Evolutionary conservation across 2,329 filamentous ascomycete genomes (phyloP), one percentile per base, ranked within the genome.

Genomic region (Paraphaeosphaeria minitans): DNA sequence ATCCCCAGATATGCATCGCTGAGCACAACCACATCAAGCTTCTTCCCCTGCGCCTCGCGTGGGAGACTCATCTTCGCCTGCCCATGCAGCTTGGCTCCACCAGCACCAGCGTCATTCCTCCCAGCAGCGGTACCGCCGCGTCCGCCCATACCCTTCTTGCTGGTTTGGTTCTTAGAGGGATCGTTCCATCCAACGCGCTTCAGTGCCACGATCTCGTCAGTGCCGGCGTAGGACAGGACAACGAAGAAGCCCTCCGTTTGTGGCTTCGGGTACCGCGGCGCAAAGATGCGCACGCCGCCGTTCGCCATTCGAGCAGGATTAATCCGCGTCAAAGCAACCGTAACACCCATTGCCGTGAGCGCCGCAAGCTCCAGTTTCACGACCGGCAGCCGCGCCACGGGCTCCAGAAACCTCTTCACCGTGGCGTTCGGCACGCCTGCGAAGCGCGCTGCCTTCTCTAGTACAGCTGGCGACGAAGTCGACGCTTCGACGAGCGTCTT

Each of bases 211-310:
- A 98, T 83, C 66, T 97, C 92, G 59, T 94, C 92, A 7, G 79
- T 84, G 0, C 80, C 80, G 2, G 85, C 70, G 66, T 90, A 87
- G 7, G 87, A 89, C 0, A 96, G 84, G 22, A 98, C 73, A 14
- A 95, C 86, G 76, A 99, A 98, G 85, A 89, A 98, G 0, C 93
- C 93, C 72, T 99, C 95, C 0, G 88, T 95, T 77, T 99, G 95
- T 16, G 93, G 88, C 78, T 99, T 99, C 1, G 94, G 94, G 78
- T 96, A 98, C 22, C 86, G 85, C 2, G 96, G 94, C 0, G 95
- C 92, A 68, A 89, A 97, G 72, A 97, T 90, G 60, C 89, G 86
- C 50, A 86, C 88, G 1, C 93, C 90, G 0, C 65, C 65, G 10
- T 66, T 62, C 4, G 67, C 66, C 12, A 62, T 53, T 16, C 59